phyloP scores from a whole-genome alignment of 768 basidiomycete genomes.

The Suillus sp. region DNA sequence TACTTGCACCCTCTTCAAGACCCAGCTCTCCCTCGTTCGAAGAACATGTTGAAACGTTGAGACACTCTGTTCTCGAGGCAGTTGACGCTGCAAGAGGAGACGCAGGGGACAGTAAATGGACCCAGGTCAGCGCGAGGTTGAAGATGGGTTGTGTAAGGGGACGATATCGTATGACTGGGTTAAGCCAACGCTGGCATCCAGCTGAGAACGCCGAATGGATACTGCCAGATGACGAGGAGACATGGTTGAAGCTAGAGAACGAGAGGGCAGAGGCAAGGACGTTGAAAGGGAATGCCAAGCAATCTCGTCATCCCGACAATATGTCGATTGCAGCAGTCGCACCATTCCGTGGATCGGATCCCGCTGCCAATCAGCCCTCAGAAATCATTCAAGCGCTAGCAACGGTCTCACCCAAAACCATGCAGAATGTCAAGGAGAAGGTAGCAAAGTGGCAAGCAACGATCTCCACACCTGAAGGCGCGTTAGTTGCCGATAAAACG shows the following conservation, averaged over 20 bases:
- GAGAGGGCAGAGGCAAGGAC: constrained; percentile 25
- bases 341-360: background rate
- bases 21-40: constrained; percentile 35
- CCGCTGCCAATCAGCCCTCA: constrained; percentile 5
- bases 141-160: constrained; percentile 44
- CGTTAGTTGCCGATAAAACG: constrained; percentile 6
- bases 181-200: constrained; percentile 22
- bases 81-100: constrained; percentile 39
- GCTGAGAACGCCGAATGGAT: constrained; percentile 34
- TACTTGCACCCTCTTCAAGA: constrained; percentile 38
- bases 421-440: constrained; percentile 37
- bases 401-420: constrained; percentile 27
- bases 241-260: constrained; percentile 51
- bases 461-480: constrained; percentile 19
- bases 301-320: constrained; percentile 14
- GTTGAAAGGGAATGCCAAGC: constrained; percentile 21
- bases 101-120: constrained; percentile 51
- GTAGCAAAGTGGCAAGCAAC: constrained; percentile 39
- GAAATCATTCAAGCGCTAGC: constrained; percentile 14
- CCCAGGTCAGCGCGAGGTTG: constrained; percentile 40
- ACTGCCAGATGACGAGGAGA: constrained; percentile 49
- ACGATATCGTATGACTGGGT: constrained; percentile 29
- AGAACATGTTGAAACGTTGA: constrained; percentile 33
- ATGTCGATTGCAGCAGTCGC: constrained; percentile 2
- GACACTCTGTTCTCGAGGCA: constrained; percentile 37